A percentile compares a stretch with the other conserved stretches of the same genome.
phyloP scores from a whole-genome alignment of 106 monocot genomes.

The Cymbidium sinense region DNA sequence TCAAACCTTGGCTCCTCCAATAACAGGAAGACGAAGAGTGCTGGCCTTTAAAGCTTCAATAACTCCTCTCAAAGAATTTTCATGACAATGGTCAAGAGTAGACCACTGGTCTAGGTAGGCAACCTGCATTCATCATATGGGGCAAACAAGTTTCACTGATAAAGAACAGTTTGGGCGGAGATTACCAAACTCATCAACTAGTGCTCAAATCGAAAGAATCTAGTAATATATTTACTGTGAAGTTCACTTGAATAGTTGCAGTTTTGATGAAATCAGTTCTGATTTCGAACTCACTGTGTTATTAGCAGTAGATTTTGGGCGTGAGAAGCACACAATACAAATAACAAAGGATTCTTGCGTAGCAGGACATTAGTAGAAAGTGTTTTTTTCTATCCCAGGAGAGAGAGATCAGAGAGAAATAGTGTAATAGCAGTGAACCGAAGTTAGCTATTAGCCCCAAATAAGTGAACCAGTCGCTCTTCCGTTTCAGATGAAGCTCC shows the following conservation, averaged over 20 bases:
- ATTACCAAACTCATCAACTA: background rate
- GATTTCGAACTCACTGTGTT: too few species aligned
- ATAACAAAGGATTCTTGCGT: too few species aligned
- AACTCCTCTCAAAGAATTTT: constrained; percentile 34
- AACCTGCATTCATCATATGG: constrained; percentile 26
- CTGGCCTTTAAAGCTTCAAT: constrained; percentile 59
- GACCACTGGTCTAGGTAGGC: constrained; percentile 56
- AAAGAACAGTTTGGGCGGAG: too few species aligned
- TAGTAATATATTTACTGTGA: background rate
- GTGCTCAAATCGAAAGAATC: background rate
- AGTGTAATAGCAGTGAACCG: too few species aligned
- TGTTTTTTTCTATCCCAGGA: too few species aligned
- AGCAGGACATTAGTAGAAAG: too few species aligned
- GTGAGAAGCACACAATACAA: too few species aligned
- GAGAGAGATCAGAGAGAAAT: too few species aligned
- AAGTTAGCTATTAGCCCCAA: too few species aligned
- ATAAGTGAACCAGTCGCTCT: too few species aligned
- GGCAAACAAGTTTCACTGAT: background rate
- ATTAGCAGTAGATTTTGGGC: too few species aligned
- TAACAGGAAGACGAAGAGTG: constrained; percentile 65
- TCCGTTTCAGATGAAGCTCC: too few species aligned
- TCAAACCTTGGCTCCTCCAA: constrained; percentile 46
- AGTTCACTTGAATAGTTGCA: background rate
- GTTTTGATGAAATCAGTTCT: background rate
- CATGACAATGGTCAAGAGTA: constrained; percentile 38